These are phyloP conservation scores for Tricladium varicosporioides DNA, from an alignment of 2,329 filamentous ascomycete genomes.

Conservation along the genomic window DNA sequence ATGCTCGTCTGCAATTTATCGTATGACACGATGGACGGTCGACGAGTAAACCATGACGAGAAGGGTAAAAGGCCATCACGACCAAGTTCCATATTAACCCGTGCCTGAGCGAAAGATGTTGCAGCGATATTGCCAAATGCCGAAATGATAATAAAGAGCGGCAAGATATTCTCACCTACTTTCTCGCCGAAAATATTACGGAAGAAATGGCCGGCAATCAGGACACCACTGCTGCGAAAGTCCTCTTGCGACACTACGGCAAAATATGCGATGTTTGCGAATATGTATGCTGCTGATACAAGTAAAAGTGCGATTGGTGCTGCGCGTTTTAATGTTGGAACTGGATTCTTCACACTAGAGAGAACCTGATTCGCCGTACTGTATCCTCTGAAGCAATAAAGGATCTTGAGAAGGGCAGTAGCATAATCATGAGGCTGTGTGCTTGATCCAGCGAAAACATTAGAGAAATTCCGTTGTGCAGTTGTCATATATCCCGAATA, in stretches of 20 bases:
- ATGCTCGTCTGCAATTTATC: not conserved
- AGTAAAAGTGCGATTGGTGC: conserved; percentile 53
- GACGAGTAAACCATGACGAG: conserved; percentile 32
- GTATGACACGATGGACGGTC: not conserved
- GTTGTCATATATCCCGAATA: conserved; percentile 26
- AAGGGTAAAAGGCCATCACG: conserved; percentile 47
- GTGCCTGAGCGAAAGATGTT: conserved; percentile 47
- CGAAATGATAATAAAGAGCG: conserved; percentile 45
- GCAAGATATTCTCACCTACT: conserved; percentile 42
- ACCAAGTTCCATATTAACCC: conserved; percentile 47
- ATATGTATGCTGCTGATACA: conserved; percentile 54
- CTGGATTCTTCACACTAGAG: conserved; percentile 54
- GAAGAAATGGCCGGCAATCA: conserved; percentile 57
- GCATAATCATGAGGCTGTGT: conserved; percentile 43
- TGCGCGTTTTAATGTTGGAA: conserved; percentile 56
- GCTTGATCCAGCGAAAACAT: conserved; percentile 40
- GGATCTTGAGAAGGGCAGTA: conserved; percentile 53
- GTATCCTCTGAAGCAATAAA: conserved; percentile 55
- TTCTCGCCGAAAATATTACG: conserved; percentile 49
- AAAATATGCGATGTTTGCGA: conserved; percentile 59
- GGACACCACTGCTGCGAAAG: conserved; percentile 50
- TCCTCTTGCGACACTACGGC: conserved; percentile 55
- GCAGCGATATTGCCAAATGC: conserved; percentile 48
- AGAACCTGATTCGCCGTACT: conserved; percentile 55
- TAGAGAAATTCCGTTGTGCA: conserved; percentile 41